These are phyloP conservation scores for Suhomyces sp. DNA, from an alignment of 805 yeast species.

Conservation along the genomic window DNA sequence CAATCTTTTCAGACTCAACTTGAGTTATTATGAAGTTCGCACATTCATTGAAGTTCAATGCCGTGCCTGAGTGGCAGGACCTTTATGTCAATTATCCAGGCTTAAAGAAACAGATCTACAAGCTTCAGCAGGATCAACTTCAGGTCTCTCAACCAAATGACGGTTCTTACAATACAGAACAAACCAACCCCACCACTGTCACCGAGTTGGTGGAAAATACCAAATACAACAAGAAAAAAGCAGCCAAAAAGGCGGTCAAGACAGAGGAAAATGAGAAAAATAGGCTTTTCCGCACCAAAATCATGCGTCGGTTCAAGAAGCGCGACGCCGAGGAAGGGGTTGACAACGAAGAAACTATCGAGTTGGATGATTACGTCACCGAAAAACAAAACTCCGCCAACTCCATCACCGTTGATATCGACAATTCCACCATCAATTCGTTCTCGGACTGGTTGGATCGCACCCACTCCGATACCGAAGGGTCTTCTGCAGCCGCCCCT, in stretches of 20 bases:
- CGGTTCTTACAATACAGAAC: conserved; percentile 17
- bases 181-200: conserved; percentile 22
- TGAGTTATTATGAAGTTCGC: conserved; percentile 43
- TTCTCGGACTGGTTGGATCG: conserved; percentile 4
- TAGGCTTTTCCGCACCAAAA: conserved; percentile 9
- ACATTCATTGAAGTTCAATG: conserved; percentile 48
- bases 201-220: conserved; percentile 24
- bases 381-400: conserved; percentile 11
- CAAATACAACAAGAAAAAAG: conserved; percentile 4
- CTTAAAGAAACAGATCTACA: conserved; percentile 55
- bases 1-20: background rate
- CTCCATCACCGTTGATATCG: conserved; percentile 16
- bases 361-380: background rate
- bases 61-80: conserved; percentile 56
- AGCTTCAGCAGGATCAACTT: conserved; percentile 45
- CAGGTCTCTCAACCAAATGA: conserved; percentile 20
- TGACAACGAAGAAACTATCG: background rate
- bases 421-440: conserved; percentile 16
- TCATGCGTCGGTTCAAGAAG: conserved; percentile 18
- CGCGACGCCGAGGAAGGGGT: conserved; percentile 1
- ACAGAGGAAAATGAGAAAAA: background rate
- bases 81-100: conserved; percentile 44
- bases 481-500: background rate
- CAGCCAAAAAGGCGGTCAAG: background rate
- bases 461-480: background rate